Base-by-base conservation (phyloP, 2,329 filamentous ascomycete species). In the Colletotrichum cereale region DNA sequence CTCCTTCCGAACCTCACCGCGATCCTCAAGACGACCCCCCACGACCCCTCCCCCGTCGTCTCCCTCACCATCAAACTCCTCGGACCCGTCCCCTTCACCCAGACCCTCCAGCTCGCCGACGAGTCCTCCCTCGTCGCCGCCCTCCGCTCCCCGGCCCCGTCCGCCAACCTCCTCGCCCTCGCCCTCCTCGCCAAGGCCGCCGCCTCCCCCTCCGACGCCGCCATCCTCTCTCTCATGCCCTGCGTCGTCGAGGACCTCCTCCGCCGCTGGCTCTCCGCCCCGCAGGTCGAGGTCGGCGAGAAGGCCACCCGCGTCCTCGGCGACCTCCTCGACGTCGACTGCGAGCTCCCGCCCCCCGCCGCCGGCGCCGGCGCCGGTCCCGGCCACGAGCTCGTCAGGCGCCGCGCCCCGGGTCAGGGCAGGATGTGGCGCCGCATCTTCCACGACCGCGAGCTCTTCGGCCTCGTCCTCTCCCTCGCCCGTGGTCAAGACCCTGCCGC, bases 81-180 rank as follows among this genome's bases (percentile, higher is more conserved):
- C 21, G 79, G 82, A 0, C 87, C 88, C 0, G 79, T 91, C 1
- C 78, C 80, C 48, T 89, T 91, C 75, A 82, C 82, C 4, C 82
- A 87, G 55, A 81, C 85, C 21, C 81, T 90, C 73, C 80, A 83
- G 2, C 78, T 90, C 10, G 87, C 88, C 14, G 84, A 87, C 31
- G 82, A 86, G 53, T 82, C 85, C 7, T 82, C 85, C 18, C 78
- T 91, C 4, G 79, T 89, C 58, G 82, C 83, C 47, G 88, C 88
- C 31, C 81, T 91, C 21, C 78, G 79, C 57, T 89, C 88, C 1
- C 84, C 87, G 1, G 82, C 87, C 0, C 84, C 88, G 0, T 86
- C 87, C 2, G 87, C 87, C 38, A 89, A 89, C 76, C 80, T 90
- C 21, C 85, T 91, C 31, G 89, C 85, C 75, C 83, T 91, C 74